Base-by-base conservation (phyloP, 805 yeast genomes). In the Metschnikowia vanudenii region DNA sequence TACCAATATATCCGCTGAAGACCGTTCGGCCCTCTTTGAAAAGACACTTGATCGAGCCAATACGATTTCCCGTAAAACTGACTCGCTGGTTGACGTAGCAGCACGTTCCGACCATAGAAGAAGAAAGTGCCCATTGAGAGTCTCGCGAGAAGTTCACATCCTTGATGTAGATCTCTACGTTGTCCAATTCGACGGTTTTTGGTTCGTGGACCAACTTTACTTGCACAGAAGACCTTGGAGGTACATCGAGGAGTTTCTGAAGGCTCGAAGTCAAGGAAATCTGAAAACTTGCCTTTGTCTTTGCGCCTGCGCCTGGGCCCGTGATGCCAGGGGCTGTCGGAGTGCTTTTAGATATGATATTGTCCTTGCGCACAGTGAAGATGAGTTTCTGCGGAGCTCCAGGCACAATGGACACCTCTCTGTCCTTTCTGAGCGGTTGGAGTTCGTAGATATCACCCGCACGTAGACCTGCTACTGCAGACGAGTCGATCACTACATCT, bases 51-150 rank as follows among this genome's bases (percentile, higher is more conserved):
- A 89, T 81, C 0, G 76, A 68, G 0, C 86, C 83, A 38, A 94
- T 71, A 4, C 91, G 74, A 37, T 68, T 73, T 31, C 79, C 79
- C 20, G 87, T 61, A 51, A 84, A 88, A 0, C 80, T 65, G 0
- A 91, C 59, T 43, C 81, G 74, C 61, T 90, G 91, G 6, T 81
- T 78, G 9, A 74, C 71, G 58, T 85, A 81, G 1, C 88, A 76
- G 62, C 96, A 88, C 6, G 78, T 67, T 9, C 80, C 80, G 0
- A 76, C 74, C 44, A 92, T 53, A 16, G 73, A 59, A 1, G 87
- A 74, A 0, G 96, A 80, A 12, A 92, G 68, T 20, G 78, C 73
- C 96, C 98, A 94, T 90, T 91, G 92, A 56, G 89, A 94, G 50
- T 96, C 96, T 54, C 99, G 71, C 3, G 96, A 81, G 13, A 94